Base-by-base conservation (phyloP, 2,329 filamentous ascomycete species). In the Penicillium olsonii region DNA sequence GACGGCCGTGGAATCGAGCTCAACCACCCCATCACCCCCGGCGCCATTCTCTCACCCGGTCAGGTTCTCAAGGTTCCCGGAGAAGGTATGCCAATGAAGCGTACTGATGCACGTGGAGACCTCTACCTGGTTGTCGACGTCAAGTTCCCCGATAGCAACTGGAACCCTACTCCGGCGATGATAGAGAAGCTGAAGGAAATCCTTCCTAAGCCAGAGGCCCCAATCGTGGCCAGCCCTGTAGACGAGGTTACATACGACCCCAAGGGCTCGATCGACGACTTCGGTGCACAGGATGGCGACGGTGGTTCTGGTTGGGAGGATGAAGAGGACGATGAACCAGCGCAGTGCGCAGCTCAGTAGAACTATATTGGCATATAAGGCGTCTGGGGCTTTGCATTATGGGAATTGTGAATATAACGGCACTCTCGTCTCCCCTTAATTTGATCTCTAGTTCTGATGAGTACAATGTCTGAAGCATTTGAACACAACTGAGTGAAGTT, bases 61-160 rank as follows among this genome's bases (percentile, higher is more conserved):
- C 89, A 99, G 67, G 83, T 92, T 7, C 79, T 99, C 61, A 96
- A 91, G 76, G 78, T 99, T 1, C 72, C 80, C 2, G 91, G 90
- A 20, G 94, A 99, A 75, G 94, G 94, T 52, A 99, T 99, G 94
- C 94, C 94, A 2, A 72, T 86, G 61, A 96, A 96, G 80, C 85
- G 86, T 49, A 89, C 87, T 55, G 94, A 99, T 33, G 66, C 76
- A 4, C 90, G 84, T 67, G 94, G 94, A 37, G 91, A 97, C 65
- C 76, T 99, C 15, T 99, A 92, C 72, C 78, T 99, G 35, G 76
- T 88, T 31, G 86, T 96, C 56, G 86, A 94, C 62, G 82, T 99
- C 55, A 82, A 90, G 46, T 97, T 97, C 76, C 94, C 94, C 2
- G 84, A 92, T 61, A 85, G 92, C 62, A 88, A 85, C 20, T 97